Evolutionary conservation across 2,329 filamentous ascomycete genomes (phyloP).

Genomic region (Helicocarpus griseus): DNA sequence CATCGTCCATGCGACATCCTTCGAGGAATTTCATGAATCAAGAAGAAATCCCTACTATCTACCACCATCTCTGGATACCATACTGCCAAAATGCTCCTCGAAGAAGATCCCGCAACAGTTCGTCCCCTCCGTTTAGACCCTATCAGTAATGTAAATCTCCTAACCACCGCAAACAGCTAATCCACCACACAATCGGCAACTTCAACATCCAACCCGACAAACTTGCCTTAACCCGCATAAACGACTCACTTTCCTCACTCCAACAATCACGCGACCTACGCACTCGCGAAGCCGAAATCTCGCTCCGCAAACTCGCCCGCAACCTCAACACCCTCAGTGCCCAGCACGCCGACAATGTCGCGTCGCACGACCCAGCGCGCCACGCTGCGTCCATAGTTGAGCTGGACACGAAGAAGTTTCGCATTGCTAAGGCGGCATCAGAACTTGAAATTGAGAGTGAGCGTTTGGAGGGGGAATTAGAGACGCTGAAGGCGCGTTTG

Average conservation of each 20-base stretch:
- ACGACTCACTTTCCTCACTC: constrained; percentile 73
- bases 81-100: constrained; percentile 68
- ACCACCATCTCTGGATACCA: neutral
- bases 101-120: constrained; percentile 84
- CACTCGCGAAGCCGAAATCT: constrained; percentile 57
- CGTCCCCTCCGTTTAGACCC: constrained; percentile 18
- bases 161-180: constrained; percentile 50
- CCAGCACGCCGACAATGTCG: constrained; percentile 67
- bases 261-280: constrained; percentile 72
- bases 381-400: constrained; percentile 78
- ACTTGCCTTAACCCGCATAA: constrained; percentile 69
- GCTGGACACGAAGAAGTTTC: constrained; percentile 88
- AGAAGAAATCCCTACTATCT: neutral
- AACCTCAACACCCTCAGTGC: constrained; percentile 63
- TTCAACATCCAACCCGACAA: constrained; percentile 93
- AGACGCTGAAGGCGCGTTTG: constrained; percentile 62
- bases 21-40: neutral
- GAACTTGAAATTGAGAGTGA: constrained; percentile 94
- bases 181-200: constrained; percentile 82
- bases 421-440: constrained; percentile 79
- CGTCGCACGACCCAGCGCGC: constrained; percentile 63
- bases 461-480: constrained; percentile 68
- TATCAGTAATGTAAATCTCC: constrained; percentile 1
- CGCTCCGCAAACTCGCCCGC: constrained; percentile 63
- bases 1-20: neutral